Evolutionary conservation across 352 stramenopile genomes (phyloP).

Genomic region (Globisporangium nodosum): DNA sequence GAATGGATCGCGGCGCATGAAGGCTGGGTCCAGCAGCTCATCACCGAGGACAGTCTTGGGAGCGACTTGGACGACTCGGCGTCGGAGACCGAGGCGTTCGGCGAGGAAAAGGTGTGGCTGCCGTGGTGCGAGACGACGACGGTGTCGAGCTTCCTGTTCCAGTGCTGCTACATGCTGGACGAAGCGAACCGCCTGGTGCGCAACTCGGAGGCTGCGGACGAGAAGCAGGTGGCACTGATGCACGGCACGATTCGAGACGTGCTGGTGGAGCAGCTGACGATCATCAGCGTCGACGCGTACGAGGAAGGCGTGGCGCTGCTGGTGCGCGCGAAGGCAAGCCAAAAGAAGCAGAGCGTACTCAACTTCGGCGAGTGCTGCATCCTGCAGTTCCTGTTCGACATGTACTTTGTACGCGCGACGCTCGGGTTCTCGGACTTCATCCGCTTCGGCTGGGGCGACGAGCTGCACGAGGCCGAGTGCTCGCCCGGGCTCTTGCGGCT

Average conservation of each 20-base stretch:
- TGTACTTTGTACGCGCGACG: conserved; percentile 86
- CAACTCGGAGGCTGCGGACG: conserved; percentile 25
- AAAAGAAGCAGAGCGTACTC: conserved; percentile 43
- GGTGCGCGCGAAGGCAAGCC: conserved; percentile 36
- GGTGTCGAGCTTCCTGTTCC: conserved; percentile 82
- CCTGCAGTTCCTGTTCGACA: conserved; percentile 85
- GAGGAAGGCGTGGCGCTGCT: conserved; percentile 57
- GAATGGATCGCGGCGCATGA: conserved; percentile 70
- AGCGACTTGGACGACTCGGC: conserved; percentile 31
- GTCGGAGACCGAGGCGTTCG: conserved; percentile 33
- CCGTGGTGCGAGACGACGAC: conserved; percentile 80
- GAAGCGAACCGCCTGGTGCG: conserved; percentile 68
- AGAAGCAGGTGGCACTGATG: conserved; percentile 55
- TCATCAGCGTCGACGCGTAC: conserved; percentile 69
- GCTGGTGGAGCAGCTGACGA: conserved; percentile 71
- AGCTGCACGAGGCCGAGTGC: conserved; percentile 49
- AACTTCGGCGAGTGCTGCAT: conserved; percentile 85
- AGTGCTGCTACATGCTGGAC: conserved; percentile 79
- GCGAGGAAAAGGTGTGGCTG: conserved; percentile 79
- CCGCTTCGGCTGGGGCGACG: conserved; percentile 84
- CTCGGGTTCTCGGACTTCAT: conserved; percentile 84
- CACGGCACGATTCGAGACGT: conserved; percentile 61
- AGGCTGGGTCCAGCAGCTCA: conserved; percentile 70
- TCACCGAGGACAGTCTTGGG: conserved; percentile 34
- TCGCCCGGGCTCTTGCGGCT: conserved; percentile 48